Evolutionary conservation across 176 grass and related monocot genomes (phyloP), one percentile per base, ranked within the genome.

Genomic region (Carex littledalei): DNA sequence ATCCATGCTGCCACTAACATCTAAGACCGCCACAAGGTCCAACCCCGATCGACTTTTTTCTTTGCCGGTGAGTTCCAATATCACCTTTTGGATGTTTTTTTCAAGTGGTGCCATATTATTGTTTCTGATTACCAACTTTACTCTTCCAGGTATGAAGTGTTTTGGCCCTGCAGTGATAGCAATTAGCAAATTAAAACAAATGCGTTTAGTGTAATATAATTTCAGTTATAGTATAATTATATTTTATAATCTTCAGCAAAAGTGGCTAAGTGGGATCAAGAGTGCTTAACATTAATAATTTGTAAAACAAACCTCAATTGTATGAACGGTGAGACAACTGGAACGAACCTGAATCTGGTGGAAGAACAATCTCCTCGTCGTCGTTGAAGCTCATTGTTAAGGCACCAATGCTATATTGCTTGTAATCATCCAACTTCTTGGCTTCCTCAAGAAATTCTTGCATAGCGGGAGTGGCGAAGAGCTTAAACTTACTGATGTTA

Each of bases 21-120:
- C 87, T 13, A 89, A 49, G 78, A 89, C 84, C 1, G 68, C 84
- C 16, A 89, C 68, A 13, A 89, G 83, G 59, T 89, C 84, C 17
- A 89, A 79, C 3, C 77, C 77, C 1, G 18, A 6, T 18, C 88
- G 84, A 0, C 76, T 81, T 8, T 12, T 4, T 3, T 70, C 31
- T n/a, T 9, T 12, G 58, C 85, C 62, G 0, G 31, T 87, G 37
- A 90, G 81, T 72, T 87, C 88, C 10, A 90, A 58, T 71, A 90
- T 5, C 52, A 79, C 61, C 79, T 60, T 39, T 78, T 84, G 61
- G 52, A 4, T 66, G 72, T 83, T 86, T 21, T 56, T 3, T 16
- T 49, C 47, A 15, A 41, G 79, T 14, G 79, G 79, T 21, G 55
- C 79, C 79, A 45, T 60, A 8, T 6, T 41, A 22, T 82, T 47